These are phyloP conservation scores for Lolium rigidum DNA, from an alignment of 176 grass and related monocot genomes.

Conservation along the genomic window DNA sequence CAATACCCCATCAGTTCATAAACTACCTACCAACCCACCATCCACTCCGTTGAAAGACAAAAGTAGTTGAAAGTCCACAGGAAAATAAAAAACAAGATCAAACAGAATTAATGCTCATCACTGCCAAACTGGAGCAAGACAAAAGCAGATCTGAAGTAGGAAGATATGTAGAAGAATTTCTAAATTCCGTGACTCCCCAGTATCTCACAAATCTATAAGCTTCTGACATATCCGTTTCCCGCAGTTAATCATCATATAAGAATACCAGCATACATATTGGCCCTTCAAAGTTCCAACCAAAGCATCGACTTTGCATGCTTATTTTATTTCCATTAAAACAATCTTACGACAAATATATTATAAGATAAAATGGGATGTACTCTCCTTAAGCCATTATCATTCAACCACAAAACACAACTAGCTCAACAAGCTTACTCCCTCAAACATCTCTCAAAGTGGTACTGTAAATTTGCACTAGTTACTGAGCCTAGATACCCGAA, in stretches of 20 bases:
- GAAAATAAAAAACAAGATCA: slow-evolving; percentile 29
- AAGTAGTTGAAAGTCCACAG: slow-evolving; percentile 5
- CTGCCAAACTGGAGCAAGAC: slow-evolving; percentile 1
- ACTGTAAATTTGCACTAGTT: slow-evolving; percentile 9
- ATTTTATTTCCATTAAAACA: slow-evolving; percentile 17
- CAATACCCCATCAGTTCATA: background rate
- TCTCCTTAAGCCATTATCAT: slow-evolving; percentile 3
- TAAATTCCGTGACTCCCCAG: slow-evolving; percentile 22
- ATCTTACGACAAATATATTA: background rate
- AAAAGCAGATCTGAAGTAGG: slow-evolving; percentile 17
- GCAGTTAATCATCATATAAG: background rate
- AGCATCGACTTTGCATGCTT: background rate
- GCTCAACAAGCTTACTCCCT: background rate
- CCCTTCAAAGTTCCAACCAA: slow-evolving; percentile 31
- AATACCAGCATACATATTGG: background rate
- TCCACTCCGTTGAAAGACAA: slow-evolving; percentile 1
- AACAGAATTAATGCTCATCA: slow-evolving; percentile 18
- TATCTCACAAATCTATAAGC: background rate
- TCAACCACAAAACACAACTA: background rate
- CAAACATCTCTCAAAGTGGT: background rate
- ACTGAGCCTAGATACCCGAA: background rate
- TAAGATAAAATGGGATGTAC: background rate
- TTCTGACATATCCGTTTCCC: background rate
- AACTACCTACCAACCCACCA: background rate
- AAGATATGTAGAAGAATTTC: slow-evolving; percentile 23